Base-by-base conservation (phyloP, 805 yeast genomes). In the Saccharomycopsis lassenensis region DNA sequence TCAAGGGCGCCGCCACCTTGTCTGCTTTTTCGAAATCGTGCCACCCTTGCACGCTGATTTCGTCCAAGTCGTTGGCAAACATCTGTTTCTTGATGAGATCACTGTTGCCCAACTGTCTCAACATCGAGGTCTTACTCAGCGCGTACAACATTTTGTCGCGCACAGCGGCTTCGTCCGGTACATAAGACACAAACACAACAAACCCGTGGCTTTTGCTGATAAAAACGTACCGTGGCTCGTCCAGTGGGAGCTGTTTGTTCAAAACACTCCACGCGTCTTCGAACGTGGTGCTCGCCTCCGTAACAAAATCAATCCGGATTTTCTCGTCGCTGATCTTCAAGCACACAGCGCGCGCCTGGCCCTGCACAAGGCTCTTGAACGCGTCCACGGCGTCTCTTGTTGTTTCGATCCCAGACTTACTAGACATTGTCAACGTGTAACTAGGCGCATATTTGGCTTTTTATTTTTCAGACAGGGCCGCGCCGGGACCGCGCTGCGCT, bases 141-240 rank as follows among this genome's bases (percentile, higher is more conserved):
- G 97, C 97, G 55, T 87, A 91, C 33, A 91, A 64, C 96, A 91
- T 91, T 55, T 89, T 91, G 39, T 70, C 67, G 40, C 86, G 70
- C 25, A 89, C 87, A 2, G 77, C 74, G 6, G 95, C 82, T 34
- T 57, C 56, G 54, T 89, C 96, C 1, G 98, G 96, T 36, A 89
- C 87, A 58, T 68, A 87, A 15, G 91, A 74, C 31, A 86, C 69
- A 48, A 89, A 86, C 3, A 72, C 66, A 42, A 29, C 21, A n/a
- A 21, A 20, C 25, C 32, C 42, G 14, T 44, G 17, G 26, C 52
- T 55, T 33, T 63, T 58, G 29, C 63, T 61, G 25, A 72, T 53
- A 14, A 75, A 52, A 15, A 79, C 48, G 47, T 77, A 79, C 10
- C 59, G 48, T 10, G 84, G 73, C 17, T 59, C 63, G 2, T 51